These are phyloP conservation scores for Xylariaceae sp. DNA, from an alignment of 2,329 filamentous ascomycete species.

Conservation along the genomic window DNA sequence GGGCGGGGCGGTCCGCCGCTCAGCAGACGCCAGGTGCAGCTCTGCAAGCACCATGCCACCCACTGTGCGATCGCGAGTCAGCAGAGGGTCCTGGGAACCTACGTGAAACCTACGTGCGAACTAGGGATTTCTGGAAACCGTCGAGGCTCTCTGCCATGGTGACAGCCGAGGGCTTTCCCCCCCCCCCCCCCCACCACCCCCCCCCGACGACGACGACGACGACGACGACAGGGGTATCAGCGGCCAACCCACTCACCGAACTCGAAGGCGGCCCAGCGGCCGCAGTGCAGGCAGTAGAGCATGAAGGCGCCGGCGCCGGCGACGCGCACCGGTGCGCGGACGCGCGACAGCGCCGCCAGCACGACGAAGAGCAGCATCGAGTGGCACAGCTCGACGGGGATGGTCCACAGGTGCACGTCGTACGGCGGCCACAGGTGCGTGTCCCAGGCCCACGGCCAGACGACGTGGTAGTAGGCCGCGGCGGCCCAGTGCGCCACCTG, in stretches of 20 bases:
- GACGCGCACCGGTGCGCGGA: slow-evolving; percentile 26
- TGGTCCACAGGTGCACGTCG: slow-evolving; percentile 40
- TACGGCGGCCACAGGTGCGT: slow-evolving; percentile 22
- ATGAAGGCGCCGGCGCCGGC: slow-evolving; percentile 24
- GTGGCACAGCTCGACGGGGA: slow-evolving; percentile 38
- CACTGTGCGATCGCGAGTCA: no score
- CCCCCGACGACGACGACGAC: no score
- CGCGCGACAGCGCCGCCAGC: slow-evolving; percentile 27
- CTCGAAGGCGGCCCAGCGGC: slow-evolving; percentile 36
- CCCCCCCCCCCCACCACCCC: no score
- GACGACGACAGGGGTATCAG: no score
- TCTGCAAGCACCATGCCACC: slow-evolving; percentile 32
- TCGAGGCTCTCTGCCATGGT: no score
- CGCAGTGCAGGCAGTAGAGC: slow-evolving; percentile 29
- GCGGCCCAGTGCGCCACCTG: slow-evolving; percentile 22
- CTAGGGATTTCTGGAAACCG: no score
- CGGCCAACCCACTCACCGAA: no score
- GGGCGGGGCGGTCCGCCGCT: background rate
- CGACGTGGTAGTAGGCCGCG: slow-evolving; percentile 15
- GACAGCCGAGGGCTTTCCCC: no score
- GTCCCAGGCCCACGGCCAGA: slow-evolving; percentile 24
- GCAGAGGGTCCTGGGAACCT: no score
- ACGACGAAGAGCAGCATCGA: slow-evolving; percentile 37
- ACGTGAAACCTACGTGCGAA: no score
- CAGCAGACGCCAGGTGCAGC: slow-evolving; percentile 29